These are phyloP conservation scores for Arthromyces matolae DNA, from an alignment of 768 basidiomycete genomes.

Conservation along the genomic window DNA sequence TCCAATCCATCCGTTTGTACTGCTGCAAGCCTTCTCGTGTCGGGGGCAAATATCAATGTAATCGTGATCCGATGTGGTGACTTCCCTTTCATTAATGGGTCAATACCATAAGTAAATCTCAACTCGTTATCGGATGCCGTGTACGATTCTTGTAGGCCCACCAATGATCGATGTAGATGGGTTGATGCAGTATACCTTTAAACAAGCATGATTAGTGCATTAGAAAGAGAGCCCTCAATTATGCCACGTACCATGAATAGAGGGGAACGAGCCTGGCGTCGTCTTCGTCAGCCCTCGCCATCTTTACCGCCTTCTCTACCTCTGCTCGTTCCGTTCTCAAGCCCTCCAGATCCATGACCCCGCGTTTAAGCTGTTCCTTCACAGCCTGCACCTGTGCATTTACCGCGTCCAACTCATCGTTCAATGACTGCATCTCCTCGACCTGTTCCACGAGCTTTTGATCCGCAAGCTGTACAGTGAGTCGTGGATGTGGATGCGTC, in stretches of 20 bases:
- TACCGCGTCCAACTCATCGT: slow-evolving; percentile 56
- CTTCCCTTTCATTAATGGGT: slow-evolving; percentile 18
- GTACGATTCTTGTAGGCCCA: slow-evolving; percentile 55
- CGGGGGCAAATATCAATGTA: slow-evolving; percentile 64
- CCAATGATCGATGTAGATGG: slow-evolving; percentile 57
- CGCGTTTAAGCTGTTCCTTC: slow-evolving; percentile 60
- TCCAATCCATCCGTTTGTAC: slow-evolving; percentile 52
- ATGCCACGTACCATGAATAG: slow-evolving; percentile 59
- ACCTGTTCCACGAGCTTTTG: slow-evolving; percentile 73
- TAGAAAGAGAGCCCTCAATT: neutral
- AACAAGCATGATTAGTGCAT: neutral
- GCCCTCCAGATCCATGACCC: slow-evolving; percentile 52
- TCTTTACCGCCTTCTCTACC: slow-evolving; percentile 63
- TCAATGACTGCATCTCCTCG: slow-evolving; percentile 73
- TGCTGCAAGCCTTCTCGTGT: slow-evolving; percentile 60
- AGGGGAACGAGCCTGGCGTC: slow-evolving; percentile 61
- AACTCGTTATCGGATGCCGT: slow-evolving; percentile 75
- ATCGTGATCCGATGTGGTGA: slow-evolving; percentile 41
- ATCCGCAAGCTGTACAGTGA: slow-evolving; percentile 74
- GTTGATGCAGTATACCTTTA: slow-evolving; percentile 75
- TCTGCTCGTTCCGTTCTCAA: slow-evolving; percentile 61
- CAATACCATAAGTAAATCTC: slow-evolving; percentile 59
- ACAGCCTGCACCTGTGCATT: slow-evolving; percentile 48
- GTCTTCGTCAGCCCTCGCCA: slow-evolving; percentile 54
- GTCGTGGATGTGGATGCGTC: slow-evolving; percentile 72